phyloP scores from a whole-genome alignment of 2,329 filamentous ascomycete species.

The Fonsecaea pedrosoi region DNA sequence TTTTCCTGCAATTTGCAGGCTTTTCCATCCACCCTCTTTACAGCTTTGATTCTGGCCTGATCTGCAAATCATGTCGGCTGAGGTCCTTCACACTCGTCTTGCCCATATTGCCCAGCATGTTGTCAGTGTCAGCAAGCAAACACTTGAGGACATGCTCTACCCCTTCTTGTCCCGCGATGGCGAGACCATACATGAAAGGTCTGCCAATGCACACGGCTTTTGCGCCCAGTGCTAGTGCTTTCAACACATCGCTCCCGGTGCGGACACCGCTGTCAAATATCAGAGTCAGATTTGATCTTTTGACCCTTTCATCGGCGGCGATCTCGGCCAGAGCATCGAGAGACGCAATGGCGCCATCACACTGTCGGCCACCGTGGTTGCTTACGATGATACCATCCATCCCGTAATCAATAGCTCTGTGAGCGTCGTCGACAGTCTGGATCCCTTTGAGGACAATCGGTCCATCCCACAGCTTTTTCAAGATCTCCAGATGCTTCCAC shows the following conservation, averaged over 20 bases:
- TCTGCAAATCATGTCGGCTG: slow-evolving; percentile 37
- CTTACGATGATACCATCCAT: slow-evolving; percentile 59
- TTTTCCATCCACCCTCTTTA: slow-evolving; percentile 1
- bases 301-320: slow-evolving; percentile 58
- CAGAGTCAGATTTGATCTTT: slow-evolving; percentile 47
- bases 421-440: slow-evolving; percentile 58
- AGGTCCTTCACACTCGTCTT: slow-evolving; percentile 39
- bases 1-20: no score
- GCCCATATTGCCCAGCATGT: slow-evolving; percentile 40
- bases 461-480: slow-evolving; percentile 66
- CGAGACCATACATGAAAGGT: slow-evolving; percentile 65
- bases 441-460: slow-evolving; percentile 69
- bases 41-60: slow-evolving; percentile 33
- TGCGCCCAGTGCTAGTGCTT: slow-evolving; percentile 62
- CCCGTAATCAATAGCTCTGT: slow-evolving; percentile 52
- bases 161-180: slow-evolving; percentile 60
- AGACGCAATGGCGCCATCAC: slow-evolving; percentile 59
- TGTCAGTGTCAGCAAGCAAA: slow-evolving; percentile 55
- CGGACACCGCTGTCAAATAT: slow-evolving; percentile 61
- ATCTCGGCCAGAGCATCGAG: slow-evolving; percentile 65
- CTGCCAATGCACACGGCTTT: slow-evolving; percentile 64
- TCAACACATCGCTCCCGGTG: slow-evolving; percentile 58
- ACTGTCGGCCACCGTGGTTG: slow-evolving; percentile 61
- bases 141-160: slow-evolving; percentile 60
- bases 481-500: slow-evolving; percentile 65